phyloP scores from a whole-genome alignment of 1,284 basidiomycete species.

The Cutaneotrichosporon cyanovorans region DNA sequence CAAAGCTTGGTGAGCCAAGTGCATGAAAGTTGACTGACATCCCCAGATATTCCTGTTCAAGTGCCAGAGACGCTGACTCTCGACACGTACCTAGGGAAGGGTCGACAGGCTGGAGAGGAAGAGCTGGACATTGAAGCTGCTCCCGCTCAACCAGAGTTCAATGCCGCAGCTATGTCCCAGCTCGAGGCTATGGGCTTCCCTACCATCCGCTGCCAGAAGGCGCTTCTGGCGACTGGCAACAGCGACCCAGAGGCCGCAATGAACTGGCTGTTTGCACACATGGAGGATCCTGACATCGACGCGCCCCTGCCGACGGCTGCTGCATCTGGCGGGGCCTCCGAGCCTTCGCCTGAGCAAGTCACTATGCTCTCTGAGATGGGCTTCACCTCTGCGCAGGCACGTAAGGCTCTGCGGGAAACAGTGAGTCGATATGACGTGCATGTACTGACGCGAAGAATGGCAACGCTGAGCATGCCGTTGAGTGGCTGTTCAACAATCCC shows the following conservation, averaged over 20 bases:
- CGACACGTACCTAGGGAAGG: slow-evolving; percentile 63
- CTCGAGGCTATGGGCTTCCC: slow-evolving; percentile 87
- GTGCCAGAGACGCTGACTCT: slow-evolving; percentile 60
- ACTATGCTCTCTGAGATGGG: slow-evolving; percentile 83
- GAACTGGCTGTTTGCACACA: slow-evolving; percentile 92
- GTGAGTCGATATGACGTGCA: slow-evolving; percentile 47
- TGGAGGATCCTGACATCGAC: slow-evolving; percentile 96
- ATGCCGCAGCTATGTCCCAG: slow-evolving; percentile 63
- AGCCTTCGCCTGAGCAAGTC: slow-evolving; percentile 63
- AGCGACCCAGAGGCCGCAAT: slow-evolving; percentile 72
- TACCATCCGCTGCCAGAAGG: slow-evolving; percentile 70
- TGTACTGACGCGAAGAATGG: slow-evolving; percentile 51
- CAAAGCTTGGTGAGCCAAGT: slow-evolving; percentile 67
- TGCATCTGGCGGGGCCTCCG: slow-evolving; percentile 37
- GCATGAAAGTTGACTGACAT: neutral
- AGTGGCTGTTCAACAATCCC: slow-evolving; percentile 95
- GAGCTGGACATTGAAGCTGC: slow-evolving; percentile 58
- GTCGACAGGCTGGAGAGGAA: slow-evolving; percentile 65
- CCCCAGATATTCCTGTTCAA: slow-evolving; percentile 73
- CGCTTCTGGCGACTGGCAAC: slow-evolving; percentile 80
- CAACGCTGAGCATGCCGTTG: slow-evolving; percentile 76
- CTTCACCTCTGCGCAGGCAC: slow-evolving; percentile 73
- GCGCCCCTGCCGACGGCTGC: slow-evolving; percentile 56
- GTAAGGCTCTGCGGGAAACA: slow-evolving; percentile 81
- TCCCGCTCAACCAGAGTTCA: slow-evolving; percentile 49